Evolutionary conservation across 371 early-diverging fungal species (phyloP).

Genomic region (Syncephalis fuscata): DNA sequence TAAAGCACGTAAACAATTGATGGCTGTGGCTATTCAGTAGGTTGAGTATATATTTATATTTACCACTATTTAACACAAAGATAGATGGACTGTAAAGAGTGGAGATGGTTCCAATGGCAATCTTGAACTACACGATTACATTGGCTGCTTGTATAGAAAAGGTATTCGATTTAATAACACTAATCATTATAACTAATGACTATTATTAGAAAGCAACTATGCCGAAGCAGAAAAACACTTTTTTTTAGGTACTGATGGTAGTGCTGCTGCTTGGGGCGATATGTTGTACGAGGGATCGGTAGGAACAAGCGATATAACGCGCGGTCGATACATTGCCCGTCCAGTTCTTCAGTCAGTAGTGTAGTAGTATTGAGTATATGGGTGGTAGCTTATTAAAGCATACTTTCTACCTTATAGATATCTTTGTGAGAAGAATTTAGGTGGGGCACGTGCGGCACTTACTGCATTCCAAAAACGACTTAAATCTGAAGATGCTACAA

Average conservation of each 20-base stretch:
- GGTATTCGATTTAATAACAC: too few relatives aligned
- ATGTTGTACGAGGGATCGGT: constrained; percentile 58
- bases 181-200: too few relatives aligned
- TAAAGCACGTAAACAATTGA: too few relatives aligned
- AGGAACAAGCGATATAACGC: constrained; percentile 26
- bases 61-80: too few relatives aligned
- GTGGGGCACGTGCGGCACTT: constrained; percentile 48
- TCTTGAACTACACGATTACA: too few relatives aligned
- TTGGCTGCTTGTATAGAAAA: too few relatives aligned
- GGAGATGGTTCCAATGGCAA: too few relatives aligned
- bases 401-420: constrained; percentile 2
- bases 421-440: constrained; percentile 34
- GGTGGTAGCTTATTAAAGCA: background rate
- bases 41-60: too few relatives aligned
- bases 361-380: background rate
- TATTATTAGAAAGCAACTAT: constrained; percentile 26
- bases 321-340: constrained; percentile 63
- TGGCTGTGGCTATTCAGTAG: too few relatives aligned
- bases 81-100: too few relatives aligned
- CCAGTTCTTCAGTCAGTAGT: constrained; percentile 64
- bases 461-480: constrained; percentile 22
- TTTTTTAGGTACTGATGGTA: constrained; percentile 57
- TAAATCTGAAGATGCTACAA: background rate
- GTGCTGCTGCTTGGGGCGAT: constrained; percentile 50
- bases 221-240: constrained; percentile 56